Percentiles rank a stretch among this genome's conserved stretches.
phyloP scores from a whole-genome alignment of 1,284 basidiomycete genomes.

The Pseudozyma tsukubaensis region DNA sequence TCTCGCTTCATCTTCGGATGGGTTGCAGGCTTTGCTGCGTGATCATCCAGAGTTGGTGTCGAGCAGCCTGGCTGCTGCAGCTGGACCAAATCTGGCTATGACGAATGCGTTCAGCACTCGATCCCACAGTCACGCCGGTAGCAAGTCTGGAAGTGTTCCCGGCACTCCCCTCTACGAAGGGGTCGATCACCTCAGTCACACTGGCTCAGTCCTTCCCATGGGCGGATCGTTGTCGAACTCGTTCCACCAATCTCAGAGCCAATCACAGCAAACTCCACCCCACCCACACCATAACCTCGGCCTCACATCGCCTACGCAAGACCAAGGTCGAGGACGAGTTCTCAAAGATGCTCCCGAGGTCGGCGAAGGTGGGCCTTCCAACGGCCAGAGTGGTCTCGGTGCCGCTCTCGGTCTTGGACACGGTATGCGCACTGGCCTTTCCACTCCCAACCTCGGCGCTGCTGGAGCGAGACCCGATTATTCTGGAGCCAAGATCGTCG shows the following conservation, averaged over 20 bases:
- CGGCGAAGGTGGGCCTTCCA: constrained; percentile 46
- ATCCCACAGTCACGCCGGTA: constrained; percentile 40
- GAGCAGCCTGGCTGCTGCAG: constrained; percentile 58
- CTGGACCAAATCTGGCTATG: constrained; percentile 53
- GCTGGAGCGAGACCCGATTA: constrained; percentile 95
- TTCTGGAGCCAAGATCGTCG: constrained; percentile 96
- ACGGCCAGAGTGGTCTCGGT: constrained; percentile 36
- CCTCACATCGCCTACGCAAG: constrained; percentile 14
- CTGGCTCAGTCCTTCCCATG: constrained; percentile 21
- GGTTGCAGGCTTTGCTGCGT: constrained; percentile 64
- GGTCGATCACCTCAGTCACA: constrained; percentile 10
- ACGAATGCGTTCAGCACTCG: constrained; percentile 40
- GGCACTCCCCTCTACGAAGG: constrained; percentile 36
- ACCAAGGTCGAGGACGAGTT: constrained; percentile 36
- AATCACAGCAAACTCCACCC: constrained; percentile 22
- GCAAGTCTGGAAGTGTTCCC: constrained; percentile 42
- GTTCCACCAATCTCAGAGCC: constrained; percentile 32
- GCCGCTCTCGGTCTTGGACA: constrained; percentile 46
- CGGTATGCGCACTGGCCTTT: constrained; percentile 40
- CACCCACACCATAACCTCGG: constrained; percentile 13
- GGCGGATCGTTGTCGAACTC: constrained; percentile 47
- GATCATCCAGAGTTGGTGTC: constrained; percentile 67
- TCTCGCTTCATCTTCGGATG: constrained; percentile 58
- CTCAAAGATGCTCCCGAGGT: constrained; percentile 49
- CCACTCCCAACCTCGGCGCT: constrained; percentile 57